These are phyloP conservation scores for Monosporozyma aquatica DNA, from an alignment of 805 yeast species.

Conservation along the genomic window DNA sequence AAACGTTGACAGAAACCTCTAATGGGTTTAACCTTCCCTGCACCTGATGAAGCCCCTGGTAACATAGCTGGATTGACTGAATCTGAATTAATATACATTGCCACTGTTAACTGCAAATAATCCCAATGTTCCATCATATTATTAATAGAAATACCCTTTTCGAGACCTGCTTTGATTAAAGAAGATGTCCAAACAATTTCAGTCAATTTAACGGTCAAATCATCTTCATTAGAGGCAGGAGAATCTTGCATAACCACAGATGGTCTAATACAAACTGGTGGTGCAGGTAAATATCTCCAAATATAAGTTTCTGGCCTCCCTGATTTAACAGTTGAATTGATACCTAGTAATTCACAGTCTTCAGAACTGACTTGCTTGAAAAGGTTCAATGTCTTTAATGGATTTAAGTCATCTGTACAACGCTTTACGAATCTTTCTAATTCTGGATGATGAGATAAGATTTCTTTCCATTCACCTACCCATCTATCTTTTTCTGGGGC, in stretches of 20 bases:
- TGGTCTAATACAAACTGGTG: conserved; percentile 98
- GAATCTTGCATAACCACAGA: conserved; percentile 88
- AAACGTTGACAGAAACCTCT: conserved; percentile 94
- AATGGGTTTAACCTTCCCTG: conserved; percentile 59
- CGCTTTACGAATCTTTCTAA: conserved; percentile 77
- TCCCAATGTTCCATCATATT: conserved; percentile 99
- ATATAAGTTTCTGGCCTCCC: conserved; percentile 95
- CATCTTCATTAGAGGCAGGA: conserved; percentile 92
- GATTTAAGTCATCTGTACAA: conserved; percentile 89
- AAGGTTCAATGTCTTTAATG: conserved; percentile 75
- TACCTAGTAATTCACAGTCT: conserved; percentile 89
- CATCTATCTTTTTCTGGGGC: conserved; percentile 78
- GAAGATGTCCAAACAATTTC: conserved; percentile 98
- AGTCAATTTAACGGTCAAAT: conserved; percentile 86
- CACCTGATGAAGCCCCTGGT: conserved; percentile 52
- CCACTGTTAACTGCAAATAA: conserved; percentile 86
- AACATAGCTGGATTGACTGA: conserved; percentile 72
- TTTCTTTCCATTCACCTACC: conserved; percentile 78
- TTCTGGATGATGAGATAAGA: conserved; percentile 72
- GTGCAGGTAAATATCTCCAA: conserved; percentile 97
- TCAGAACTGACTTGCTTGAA: conserved; percentile 78
- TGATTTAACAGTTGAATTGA: conserved; percentile 66
- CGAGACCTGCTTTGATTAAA: conserved; percentile 86
- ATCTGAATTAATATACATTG: conserved; percentile 95
- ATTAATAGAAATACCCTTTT: conserved; percentile 87